A percentile compares a stretch with the other conserved stretches of the same genome.
Evolutionary conservation across 108 stramenopile genomes (phyloP).

Genomic region (Phaeodactylum tricornutum): DNA sequence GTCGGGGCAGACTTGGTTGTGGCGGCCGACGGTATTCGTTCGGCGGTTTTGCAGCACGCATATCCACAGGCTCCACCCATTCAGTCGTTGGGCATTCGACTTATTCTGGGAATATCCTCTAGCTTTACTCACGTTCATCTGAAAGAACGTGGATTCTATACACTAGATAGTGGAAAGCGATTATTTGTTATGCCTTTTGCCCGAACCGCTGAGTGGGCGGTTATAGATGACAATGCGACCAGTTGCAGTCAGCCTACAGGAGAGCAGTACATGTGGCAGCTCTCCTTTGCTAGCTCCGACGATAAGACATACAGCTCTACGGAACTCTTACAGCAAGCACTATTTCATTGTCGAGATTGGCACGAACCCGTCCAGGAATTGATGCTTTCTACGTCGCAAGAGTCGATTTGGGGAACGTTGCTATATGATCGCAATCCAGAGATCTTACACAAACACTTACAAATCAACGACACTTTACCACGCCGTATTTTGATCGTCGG

Average conservation of each 20-base stretch:
- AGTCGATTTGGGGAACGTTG: conserved; percentile 69
- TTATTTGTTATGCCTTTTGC: conserved; percentile 83
- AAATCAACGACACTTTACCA: conserved; percentile 10
- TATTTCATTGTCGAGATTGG: conserved; percentile 42
- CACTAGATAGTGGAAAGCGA: conserved; percentile 56
- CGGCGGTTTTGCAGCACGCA: conserved; percentile 34
- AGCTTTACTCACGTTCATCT: conserved; percentile 48
- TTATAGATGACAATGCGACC: too few relatives aligned
- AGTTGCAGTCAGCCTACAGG: conserved; percentile 6
- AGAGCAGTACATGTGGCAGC: conserved; percentile 73
- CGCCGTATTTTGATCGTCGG: conserved; percentile 66
- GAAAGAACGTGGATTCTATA: conserved; percentile 80
- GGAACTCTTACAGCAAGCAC: conserved; percentile 41
- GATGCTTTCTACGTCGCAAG: conserved; percentile 48
- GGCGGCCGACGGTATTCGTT: conserved; percentile 80
- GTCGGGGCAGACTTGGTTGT: conserved; percentile 56
- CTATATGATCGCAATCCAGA: conserved; percentile 70
- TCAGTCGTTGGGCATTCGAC: conserved; percentile 44
- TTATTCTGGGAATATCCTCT: conserved; percentile 62
- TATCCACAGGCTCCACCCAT: conserved; percentile 17
- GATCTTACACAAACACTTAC: conserved; percentile 20
- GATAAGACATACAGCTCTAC: conserved; percentile 3
- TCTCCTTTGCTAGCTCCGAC: conserved; percentile 37
- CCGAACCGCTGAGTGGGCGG: too few relatives aligned
- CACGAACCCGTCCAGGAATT: conserved; percentile 66